Evolutionary conservation across 2,329 filamentous ascomycete genomes (phyloP).

Genomic region (Curvularia sp.): DNA sequence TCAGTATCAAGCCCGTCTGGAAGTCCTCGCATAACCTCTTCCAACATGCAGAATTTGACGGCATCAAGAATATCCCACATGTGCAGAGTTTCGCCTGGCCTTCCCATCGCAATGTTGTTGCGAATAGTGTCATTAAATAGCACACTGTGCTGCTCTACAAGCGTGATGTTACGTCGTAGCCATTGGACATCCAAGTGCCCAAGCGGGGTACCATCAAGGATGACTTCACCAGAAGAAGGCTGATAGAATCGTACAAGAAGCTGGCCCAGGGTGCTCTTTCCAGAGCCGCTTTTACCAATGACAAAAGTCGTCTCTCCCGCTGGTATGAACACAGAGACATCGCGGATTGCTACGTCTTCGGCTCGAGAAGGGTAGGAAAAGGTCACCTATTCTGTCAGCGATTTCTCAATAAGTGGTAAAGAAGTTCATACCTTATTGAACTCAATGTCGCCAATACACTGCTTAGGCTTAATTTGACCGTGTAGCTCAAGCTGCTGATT

Average conservation of each 20-base stretch:
- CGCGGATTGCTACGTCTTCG: conserved; percentile 64
- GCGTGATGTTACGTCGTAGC: conserved; percentile 77
- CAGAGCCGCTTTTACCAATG: conserved; percentile 85
- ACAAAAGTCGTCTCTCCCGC: conserved; percentile 78
- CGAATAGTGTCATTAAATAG: conserved; percentile 83
- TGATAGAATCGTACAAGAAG: conserved; percentile 80
- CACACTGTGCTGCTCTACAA: conserved; percentile 82
- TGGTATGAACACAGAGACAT: conserved; percentile 72
- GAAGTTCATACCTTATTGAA: conserved; percentile 67
- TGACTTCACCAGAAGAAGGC: conserved; percentile 68
- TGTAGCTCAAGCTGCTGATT: conserved; percentile 22
- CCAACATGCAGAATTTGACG: conserved; percentile 71
- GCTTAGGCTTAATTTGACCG: conserved; percentile 33
- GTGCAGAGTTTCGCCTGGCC: conserved; percentile 58
- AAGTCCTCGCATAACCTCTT: conserved; percentile 70
- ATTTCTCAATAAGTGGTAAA: background rate
- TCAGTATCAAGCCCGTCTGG: conserved; percentile 74
- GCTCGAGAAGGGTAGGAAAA: conserved; percentile 82
- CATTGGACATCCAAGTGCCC: conserved; percentile 70
- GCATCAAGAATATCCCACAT: conserved; percentile 66
- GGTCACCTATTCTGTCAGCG: conserved; percentile 63
- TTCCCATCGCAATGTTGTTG: conserved; percentile 79
- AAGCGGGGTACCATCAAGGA: conserved; percentile 70
- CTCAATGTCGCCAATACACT: conserved; percentile 71
- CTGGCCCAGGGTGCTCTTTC: conserved; percentile 87